Evolutionary conservation across 345 rosid species (phyloP), one percentile per base, ranked within the genome.

Genomic region (Lenwebbia sp.): DNA sequence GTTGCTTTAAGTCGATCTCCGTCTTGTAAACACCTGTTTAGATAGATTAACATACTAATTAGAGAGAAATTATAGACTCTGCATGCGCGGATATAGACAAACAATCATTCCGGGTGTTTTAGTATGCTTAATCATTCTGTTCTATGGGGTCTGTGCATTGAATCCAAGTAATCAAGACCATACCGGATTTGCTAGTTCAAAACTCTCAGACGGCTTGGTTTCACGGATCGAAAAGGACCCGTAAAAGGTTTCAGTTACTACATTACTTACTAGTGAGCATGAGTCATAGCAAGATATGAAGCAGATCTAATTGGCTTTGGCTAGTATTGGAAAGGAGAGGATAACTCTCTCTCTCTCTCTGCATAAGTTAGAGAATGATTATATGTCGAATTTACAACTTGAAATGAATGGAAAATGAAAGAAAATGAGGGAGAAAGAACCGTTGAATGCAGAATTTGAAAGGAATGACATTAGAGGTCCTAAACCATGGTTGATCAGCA

Each of bases 1-100:
- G 92, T 83, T 88, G 90, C 88, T 82, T 86, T 40, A 89, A 55
- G 86, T 91, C 93, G 84, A 90, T 54, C 6, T 90, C 89, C 51
- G 88, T 51, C 3, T 30, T 33, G 60, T 82, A 23, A 84, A 91
- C 91, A 22, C 92, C 93, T 91, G 88, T 49, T 28, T 7, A 33
- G 26, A 44, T 41, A 19, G 54, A 86, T 78, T 22, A 19, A 28
- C 5, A 44, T 52, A 50, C 54, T 13, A n/a, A n/a, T n/a, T n/a
- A n/a, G n/a, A n/a, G n/a, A n/a, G n/a, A n/a, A n/a, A n/a, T n/a
- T n/a, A n/a, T 40, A 83, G 19, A n/a, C 47, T 26, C 57, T 54
- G 56, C 23, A 54, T 19, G 19, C 56, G 23, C 56, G 6, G 54
- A 14, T 52, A 52, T 0, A 17, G 23, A 53, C 22, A 17, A 53